phyloP scores from a whole-genome alignment of 169 alveolate species.

The Cryptosporidium meleagridis region DNA sequence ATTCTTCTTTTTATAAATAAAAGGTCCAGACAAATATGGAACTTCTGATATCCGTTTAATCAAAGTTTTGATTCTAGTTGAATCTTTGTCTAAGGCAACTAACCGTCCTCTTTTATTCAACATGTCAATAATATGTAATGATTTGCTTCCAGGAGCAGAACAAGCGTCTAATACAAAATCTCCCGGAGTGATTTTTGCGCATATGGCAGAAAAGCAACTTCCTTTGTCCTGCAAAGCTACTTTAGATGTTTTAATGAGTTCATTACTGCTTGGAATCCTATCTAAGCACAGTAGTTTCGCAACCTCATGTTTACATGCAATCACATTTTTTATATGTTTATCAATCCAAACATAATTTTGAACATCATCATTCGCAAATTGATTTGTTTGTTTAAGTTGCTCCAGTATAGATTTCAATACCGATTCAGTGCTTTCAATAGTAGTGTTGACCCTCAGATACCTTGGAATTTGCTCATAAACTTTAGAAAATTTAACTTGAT shows the following conservation, averaged over 20 bases:
- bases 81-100: conserved; percentile 73
- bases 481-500: not conserved
- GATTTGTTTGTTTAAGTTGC: conserved; percentile 12
- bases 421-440: not conserved
- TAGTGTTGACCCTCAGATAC: conserved; percentile 60
- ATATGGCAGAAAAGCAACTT: conserved; percentile 75
- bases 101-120: conserved; percentile 46
- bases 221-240: conserved; percentile 76
- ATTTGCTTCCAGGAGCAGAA: conserved; percentile 82
- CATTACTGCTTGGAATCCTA: conserved; percentile 55
- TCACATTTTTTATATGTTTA: conserved; percentile 15
- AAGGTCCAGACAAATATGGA: conserved; percentile 69
- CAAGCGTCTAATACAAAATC: conserved; percentile 80
- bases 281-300: conserved; percentile 35
- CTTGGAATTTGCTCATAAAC: conserved; percentile 49
- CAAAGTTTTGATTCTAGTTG: conserved; percentile 47
- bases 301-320: conserved; percentile 25
- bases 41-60: conserved; percentile 54
- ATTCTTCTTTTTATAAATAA: conserved; percentile 3
- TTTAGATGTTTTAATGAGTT: conserved; percentile 57
- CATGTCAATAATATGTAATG: conserved; percentile 77
- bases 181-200: conserved; percentile 75
- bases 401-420: conserved; percentile 19
- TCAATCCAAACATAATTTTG: conserved; percentile 28
- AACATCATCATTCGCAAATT: not conserved